These are phyloP conservation scores for Clonostachys rosea DNA, from an alignment of 2,329 filamentous ascomycete genomes.

Conservation along the genomic window DNA sequence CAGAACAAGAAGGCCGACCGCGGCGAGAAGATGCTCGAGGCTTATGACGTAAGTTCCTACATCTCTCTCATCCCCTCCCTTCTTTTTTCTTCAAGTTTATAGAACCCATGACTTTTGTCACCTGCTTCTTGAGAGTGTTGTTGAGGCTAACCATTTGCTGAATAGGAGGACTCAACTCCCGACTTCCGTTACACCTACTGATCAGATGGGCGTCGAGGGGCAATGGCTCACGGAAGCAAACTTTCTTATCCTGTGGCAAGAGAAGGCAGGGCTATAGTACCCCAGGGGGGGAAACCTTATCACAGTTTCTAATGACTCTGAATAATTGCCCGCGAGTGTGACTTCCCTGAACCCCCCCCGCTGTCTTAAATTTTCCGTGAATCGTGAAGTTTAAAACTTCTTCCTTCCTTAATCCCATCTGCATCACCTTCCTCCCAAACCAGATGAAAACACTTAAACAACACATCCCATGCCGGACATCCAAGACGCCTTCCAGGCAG, in stretches of 20 bases:
- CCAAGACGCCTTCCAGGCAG: background rate
- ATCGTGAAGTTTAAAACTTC: no score
- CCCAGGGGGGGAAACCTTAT: no score
- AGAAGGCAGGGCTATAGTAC: no score
- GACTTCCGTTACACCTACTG: slow-evolving; percentile 29
- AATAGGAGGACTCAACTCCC: slow-evolving; percentile 15
- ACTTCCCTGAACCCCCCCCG: no score
- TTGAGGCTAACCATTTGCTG: slow-evolving; percentile 3
- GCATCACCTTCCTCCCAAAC: no score
- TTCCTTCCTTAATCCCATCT: no score
- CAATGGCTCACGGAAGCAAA: no score
- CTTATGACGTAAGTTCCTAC: slow-evolving; percentile 35
- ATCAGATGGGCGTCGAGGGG: background rate
- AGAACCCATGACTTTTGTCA: background rate
- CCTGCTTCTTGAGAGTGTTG: background rate
- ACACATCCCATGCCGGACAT: background rate
- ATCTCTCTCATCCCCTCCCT: background rate
- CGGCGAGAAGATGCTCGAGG: slow-evolving; percentile 47
- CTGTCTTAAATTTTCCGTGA: no score
- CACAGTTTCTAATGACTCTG: no score
- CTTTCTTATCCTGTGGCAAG: no score
- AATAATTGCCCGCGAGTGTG: no score
- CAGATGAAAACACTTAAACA: background rate
- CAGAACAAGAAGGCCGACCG: slow-evolving; percentile 46
- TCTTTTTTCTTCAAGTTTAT: background rate